Conservation (phyloP, 306 rosid genomes). For the Styphnolobium japonicum region DNA sequence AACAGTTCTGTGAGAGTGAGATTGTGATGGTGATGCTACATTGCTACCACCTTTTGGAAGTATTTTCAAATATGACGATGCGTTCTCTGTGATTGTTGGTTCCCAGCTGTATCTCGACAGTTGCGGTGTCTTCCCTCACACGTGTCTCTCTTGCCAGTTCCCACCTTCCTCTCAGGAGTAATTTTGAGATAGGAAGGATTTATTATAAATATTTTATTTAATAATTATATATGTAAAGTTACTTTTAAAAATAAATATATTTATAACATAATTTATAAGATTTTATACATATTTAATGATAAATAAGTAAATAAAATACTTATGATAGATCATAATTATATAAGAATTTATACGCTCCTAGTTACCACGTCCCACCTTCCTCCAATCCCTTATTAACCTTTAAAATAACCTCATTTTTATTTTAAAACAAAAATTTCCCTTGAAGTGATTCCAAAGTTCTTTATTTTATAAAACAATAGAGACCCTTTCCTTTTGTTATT, state of each 20-base stretch:
- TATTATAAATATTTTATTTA: no score
- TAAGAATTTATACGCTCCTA: no score
- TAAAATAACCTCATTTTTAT: not conserved
- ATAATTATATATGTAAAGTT: no score
- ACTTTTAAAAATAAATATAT: no score
- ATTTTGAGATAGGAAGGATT: no score
- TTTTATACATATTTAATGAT: no score
- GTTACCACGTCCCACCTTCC: not conserved
- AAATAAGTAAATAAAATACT: no score
- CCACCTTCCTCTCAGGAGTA: not conserved
- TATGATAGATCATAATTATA: no score
- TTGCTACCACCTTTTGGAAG: conserved; percentile 14
- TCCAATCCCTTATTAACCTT: conserved; percentile 33
- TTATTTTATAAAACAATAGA: not conserved
- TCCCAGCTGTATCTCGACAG: conserved; percentile 53
- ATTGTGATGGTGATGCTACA: not conserved
- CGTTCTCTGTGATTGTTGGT: conserved; percentile 28
- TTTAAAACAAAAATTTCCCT: not conserved
- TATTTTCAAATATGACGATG: conserved; percentile 15
- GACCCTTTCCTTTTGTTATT: not conserved
- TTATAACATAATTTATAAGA: no score
- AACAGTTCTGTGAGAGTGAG: not conserved
- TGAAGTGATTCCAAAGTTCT: not conserved
- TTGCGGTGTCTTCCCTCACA: conserved; percentile 2
- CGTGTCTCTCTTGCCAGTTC: not conserved